phyloP scores from a whole-genome alignment of 2,329 filamentous ascomycete genomes.

The Colletotrichum cereale region DNA sequence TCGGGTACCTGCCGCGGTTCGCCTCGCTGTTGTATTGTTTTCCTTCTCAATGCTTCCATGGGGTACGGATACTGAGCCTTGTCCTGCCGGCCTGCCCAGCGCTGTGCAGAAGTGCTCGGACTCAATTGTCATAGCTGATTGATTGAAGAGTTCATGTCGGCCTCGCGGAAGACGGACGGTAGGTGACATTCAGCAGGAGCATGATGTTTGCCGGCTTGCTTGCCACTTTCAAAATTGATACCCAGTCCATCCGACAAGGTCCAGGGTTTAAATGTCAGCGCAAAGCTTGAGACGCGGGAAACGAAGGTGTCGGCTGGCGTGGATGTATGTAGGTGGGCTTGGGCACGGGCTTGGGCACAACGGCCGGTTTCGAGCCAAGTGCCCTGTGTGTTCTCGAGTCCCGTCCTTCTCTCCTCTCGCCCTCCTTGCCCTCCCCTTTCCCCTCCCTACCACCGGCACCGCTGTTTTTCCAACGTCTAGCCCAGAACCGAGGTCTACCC shows the following conservation, averaged over 20 bases:
- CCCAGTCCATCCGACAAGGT: conserved; percentile 37
- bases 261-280: conserved; percentile 30
- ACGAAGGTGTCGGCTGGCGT: conserved; percentile 22
- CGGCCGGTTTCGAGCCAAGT: conserved; percentile 30
- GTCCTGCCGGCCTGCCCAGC: conserved; percentile 4
- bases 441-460: neutral
- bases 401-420: conserved; percentile 6
- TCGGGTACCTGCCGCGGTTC: conserved; percentile 8
- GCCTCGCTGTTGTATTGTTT: neutral
- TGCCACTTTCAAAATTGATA: conserved; percentile 36
- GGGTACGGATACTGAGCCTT: neutral
- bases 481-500: conserved; percentile 35
- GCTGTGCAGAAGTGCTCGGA: conserved; percentile 25
- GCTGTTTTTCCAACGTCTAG: conserved; percentile 24
- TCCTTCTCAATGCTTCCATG: conserved; percentile 5
- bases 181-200: conserved; percentile 34
- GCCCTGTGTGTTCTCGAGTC: conserved; percentile 18
- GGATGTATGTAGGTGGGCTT: conserved; percentile 18
- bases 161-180: conserved; percentile 37
- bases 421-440: neutral
- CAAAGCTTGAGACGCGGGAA: conserved; percentile 27
- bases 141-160: conserved; percentile 21
- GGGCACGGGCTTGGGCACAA: conserved; percentile 24
- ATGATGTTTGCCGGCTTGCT: conserved; percentile 26
- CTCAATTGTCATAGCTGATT: conserved; percentile 12